phyloP scores from a whole-genome alignment of 2,329 filamentous ascomycete genomes.

The Epichloe typhina region DNA sequence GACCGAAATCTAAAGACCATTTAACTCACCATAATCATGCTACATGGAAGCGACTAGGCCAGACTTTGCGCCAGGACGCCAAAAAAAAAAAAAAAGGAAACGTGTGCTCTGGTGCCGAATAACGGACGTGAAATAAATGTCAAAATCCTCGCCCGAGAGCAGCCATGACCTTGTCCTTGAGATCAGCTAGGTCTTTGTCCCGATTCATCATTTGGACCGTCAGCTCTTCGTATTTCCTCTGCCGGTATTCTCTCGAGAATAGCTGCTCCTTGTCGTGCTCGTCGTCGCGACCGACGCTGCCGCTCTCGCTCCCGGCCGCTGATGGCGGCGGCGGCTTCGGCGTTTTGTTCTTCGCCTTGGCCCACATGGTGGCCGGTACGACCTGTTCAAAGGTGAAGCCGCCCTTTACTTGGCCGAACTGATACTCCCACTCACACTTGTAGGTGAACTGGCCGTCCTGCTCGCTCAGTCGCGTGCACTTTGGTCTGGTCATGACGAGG shows the following conservation, averaged over 20 bases:
- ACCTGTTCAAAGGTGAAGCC: conserved; percentile 38
- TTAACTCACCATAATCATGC: accelerated
- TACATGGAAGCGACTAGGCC: too few species aligned
- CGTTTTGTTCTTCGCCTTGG: conserved; percentile 15
- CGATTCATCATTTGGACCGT: conserved; percentile 45
- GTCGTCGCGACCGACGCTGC: conserved; percentile 7
- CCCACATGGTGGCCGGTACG: conserved; percentile 31
- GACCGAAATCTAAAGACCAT: too few species aligned
- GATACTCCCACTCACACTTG: conserved; percentile 40
- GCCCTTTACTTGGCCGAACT: conserved; percentile 38
- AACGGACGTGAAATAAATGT: not conserved
- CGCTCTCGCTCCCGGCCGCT: conserved; percentile 5
- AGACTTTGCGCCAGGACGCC: too few species aligned
- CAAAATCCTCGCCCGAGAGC: conserved; percentile 14
- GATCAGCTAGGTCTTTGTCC: conserved; percentile 35
- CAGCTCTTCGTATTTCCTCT: conserved; percentile 41
- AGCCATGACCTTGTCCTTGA: conserved; percentile 31
- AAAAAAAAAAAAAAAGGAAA: too few species aligned
- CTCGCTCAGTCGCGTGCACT: conserved; percentile 31
- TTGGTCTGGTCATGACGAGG: conserved; percentile 30
- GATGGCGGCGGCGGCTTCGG: not conserved
- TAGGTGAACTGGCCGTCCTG: conserved; percentile 31
- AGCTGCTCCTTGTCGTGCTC: not conserved
- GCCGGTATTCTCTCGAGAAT: conserved; percentile 31
- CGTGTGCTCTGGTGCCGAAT: too few species aligned